Percentiles rank a stretch among this genome's conserved stretches.
phyloP scores from a whole-genome alignment of 129 eudicot genomes.

The Pulicaria dysenterica region DNA sequence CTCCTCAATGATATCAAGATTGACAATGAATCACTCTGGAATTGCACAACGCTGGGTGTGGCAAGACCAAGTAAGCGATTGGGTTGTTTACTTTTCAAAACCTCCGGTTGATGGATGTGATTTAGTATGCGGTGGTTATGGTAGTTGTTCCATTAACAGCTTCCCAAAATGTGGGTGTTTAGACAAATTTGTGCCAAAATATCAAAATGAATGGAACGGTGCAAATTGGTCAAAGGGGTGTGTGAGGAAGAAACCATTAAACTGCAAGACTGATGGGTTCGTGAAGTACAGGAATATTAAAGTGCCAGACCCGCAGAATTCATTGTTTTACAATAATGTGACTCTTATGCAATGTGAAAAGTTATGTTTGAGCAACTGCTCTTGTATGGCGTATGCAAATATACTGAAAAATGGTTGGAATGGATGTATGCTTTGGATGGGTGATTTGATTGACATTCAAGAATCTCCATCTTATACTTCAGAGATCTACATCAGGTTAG shows the following conservation, averaged over 20 bases:
- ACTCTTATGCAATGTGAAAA: constrained; percentile 42
- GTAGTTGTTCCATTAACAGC: constrained; percentile 35
- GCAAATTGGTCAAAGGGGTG: constrained; percentile 60
- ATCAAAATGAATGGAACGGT: constrained; percentile 42
- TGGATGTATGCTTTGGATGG: constrained; percentile 54
- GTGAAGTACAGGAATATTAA: constrained; percentile 31
- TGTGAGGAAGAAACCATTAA: constrained; percentile 40
- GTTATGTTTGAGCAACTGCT: constrained; percentile 48
- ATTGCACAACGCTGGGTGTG: constrained; percentile 47
- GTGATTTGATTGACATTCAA: constrained; percentile 44
- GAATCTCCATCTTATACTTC: constrained; percentile 34
- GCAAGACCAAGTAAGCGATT: constrained; percentile 42
- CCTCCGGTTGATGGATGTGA: constrained; percentile 49
- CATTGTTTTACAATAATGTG: constrained; percentile 36
- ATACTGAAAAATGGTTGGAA: constrained; percentile 38
- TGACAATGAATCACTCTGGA: constrained; percentile 43
- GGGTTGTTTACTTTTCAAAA: constrained; percentile 40
- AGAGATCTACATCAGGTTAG: constrained; percentile 44
- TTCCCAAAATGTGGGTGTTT: constrained; percentile 53
- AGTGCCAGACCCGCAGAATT: constrained; percentile 39
- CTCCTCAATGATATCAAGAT: constrained; percentile 37
- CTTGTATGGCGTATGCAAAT: constrained; percentile 52
- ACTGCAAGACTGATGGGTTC: constrained; percentile 51
- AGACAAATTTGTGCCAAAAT: constrained; percentile 47
- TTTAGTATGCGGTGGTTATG: constrained; percentile 46